phyloP scores from a whole-genome alignment of 1,284 basidiomycete genomes.

The Ustilago esculenta region DNA sequence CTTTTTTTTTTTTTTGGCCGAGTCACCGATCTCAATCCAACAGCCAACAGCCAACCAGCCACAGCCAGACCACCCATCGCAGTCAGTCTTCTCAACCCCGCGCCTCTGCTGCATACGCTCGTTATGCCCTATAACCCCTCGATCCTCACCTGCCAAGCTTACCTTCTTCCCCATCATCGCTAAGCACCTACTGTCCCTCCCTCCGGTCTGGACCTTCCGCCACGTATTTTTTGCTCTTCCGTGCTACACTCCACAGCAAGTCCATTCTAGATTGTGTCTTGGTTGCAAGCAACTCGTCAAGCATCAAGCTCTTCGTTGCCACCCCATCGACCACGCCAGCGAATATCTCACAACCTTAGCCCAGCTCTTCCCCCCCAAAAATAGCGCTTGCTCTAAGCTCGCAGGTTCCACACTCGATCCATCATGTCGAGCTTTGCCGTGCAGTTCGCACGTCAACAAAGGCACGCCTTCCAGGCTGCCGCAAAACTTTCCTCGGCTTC shows the following conservation, averaged over 20 bases:
- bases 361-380: background rate
- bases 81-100: background rate
- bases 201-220: background rate
- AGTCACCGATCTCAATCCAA: slow-evolving; percentile 1
- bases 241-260: background rate
- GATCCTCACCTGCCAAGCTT: background rate
- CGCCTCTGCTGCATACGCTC: background rate
- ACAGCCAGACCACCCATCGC: no score
- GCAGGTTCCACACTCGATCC: background rate
- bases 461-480: slow-evolving; percentile 44
- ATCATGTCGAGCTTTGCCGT: slow-evolving; percentile 49
- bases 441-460: slow-evolving; percentile 50
- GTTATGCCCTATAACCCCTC: slow-evolving; percentile 4
- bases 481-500: slow-evolving; percentile 31
- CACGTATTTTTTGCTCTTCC: background rate
- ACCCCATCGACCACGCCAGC: slow-evolving; percentile 1
- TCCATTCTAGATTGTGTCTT: background rate
- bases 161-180: slow-evolving; percentile 1
- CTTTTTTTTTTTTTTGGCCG: slow-evolving; percentile 1
- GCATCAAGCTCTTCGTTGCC: slow-evolving; percentile 9
- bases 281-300: background rate
- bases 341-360: background rate
- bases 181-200: background rate
- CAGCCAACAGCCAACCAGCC: no score
- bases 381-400: slow-evolving; percentile 9